These are phyloP conservation scores for Aureobasidium sp. DNA, from an alignment of 2,329 filamentous ascomycete genomes.

Conservation along the genomic window DNA sequence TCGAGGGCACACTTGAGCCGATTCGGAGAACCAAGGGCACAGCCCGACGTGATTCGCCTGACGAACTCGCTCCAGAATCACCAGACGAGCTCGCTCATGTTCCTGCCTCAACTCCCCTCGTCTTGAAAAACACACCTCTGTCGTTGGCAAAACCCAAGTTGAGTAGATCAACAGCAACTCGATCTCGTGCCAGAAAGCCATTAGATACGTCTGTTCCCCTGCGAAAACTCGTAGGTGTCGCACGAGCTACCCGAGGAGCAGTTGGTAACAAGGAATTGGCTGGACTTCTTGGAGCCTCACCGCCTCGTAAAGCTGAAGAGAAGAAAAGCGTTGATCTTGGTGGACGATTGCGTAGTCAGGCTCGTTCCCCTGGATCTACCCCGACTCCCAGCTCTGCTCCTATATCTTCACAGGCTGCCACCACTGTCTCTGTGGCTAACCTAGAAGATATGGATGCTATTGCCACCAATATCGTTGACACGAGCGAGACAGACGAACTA, in stretches of 20 bases:
- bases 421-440: too few relatives aligned
- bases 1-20: neutral
- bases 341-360: neutral
- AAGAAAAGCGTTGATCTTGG: neutral
- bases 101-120: neutral
- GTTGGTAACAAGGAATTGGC: neutral
- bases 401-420: too few relatives aligned
- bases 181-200: neutral
- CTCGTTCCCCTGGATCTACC: neutral
- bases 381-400: too few relatives aligned
- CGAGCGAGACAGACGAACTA: neutral
- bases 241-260: neutral
- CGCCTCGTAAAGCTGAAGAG: slow-evolving; percentile 3
- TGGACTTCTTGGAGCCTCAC: neutral
- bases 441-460: too few relatives aligned
- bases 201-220: neutral
- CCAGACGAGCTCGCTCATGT: neutral
- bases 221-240: neutral
- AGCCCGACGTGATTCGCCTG: neutral
- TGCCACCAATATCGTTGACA: too few relatives aligned
- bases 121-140: neutral
- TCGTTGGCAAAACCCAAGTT: neutral
- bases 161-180: neutral
- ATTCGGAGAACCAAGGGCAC: neutral
- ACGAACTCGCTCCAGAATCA: neutral